These are phyloP conservation scores for Penicillium verrucosum DNA, from an alignment of 2,329 filamentous ascomycete genomes.

Conservation along the genomic window DNA sequence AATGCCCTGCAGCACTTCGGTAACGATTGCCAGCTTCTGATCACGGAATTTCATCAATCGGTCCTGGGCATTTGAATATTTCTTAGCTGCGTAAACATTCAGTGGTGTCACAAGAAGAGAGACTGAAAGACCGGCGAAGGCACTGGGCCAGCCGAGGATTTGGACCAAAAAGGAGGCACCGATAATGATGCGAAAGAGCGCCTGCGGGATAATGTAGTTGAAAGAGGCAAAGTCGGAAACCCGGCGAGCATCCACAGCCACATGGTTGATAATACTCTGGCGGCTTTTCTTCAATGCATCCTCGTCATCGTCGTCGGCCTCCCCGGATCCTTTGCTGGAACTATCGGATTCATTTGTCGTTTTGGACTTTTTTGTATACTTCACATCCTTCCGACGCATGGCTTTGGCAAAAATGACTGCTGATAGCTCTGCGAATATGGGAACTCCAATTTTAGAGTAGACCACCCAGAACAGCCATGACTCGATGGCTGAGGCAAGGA, in stretches of 20 bases:
- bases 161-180: constrained; percentile 65
- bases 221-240: constrained; percentile 66
- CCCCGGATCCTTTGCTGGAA: constrained; percentile 10
- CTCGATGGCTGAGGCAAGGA: constrained; percentile 58
- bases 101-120: constrained; percentile 64
- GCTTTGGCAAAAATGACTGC: constrained; percentile 74
- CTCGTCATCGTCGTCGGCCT: constrained; percentile 47
- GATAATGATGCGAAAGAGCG: constrained; percentile 61
- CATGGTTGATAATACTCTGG: constrained; percentile 71
- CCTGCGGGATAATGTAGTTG: constrained; percentile 63
- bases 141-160: constrained; percentile 68
- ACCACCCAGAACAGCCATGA: constrained; percentile 66
- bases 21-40: constrained; percentile 70
- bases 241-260: constrained; percentile 71
- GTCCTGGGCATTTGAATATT: constrained; percentile 64
- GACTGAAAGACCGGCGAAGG: constrained; percentile 62
- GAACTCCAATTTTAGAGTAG: constrained; percentile 60
- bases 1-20: constrained; percentile 74
- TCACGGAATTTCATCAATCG: constrained; percentile 72
- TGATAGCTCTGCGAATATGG: constrained; percentile 66
- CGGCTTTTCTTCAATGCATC: constrained; percentile 53
- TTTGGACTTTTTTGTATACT: constrained; percentile 36
- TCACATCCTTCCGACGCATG: constrained; percentile 70
- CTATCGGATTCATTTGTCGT: constrained; percentile 26
- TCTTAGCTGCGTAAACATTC: constrained; percentile 65